phyloP scores from a whole-genome alignment of 163 green algal genomes.

The Scenedesmus sp. region DNA sequence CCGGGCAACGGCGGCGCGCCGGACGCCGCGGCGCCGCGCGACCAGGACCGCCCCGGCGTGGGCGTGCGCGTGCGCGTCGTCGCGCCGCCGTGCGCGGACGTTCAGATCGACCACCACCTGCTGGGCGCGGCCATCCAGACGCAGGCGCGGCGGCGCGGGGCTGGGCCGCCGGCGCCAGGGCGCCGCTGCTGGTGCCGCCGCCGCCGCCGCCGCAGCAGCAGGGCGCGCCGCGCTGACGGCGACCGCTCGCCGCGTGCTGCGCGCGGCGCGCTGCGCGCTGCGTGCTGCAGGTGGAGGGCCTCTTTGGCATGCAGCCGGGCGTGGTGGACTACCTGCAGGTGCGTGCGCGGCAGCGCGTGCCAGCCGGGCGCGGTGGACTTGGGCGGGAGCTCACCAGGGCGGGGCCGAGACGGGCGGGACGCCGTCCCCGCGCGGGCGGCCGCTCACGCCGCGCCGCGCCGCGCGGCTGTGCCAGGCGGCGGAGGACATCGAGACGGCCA shows the following conservation, averaged over 20 bases:
- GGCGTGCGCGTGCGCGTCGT: neutral
- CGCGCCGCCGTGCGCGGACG: conserved; percentile 18
- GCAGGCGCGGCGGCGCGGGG: conserved; percentile 20
- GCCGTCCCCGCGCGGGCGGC: too few relatives aligned
- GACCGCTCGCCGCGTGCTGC: too few relatives aligned
- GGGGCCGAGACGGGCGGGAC: too few relatives aligned
- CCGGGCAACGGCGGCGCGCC: neutral
- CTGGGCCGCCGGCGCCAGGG: too few relatives aligned
- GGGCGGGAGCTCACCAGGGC: too few relatives aligned
- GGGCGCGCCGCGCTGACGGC: too few relatives aligned
- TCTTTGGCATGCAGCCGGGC: conserved; percentile 25
- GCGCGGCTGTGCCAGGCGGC: conserved; percentile 5
- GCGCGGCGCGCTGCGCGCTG: too few relatives aligned
- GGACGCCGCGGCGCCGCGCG: neutral
- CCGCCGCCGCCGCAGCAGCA: too few relatives aligned
- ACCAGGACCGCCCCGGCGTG: neutral
- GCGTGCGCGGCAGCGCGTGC: neutral
- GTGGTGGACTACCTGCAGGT: conserved; percentile 36
- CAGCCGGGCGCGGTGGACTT: too few relatives aligned
- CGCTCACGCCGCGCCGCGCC: too few relatives aligned
- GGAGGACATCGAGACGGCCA: conserved; percentile 26
- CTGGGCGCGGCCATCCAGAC: conserved; percentile 42
- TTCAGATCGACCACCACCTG: conserved; percentile 36
- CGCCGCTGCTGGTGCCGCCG: too few relatives aligned
- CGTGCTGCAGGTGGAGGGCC: conserved; percentile 26